Conservation (phyloP, 345 rosid species). For the Psidium friedrichsthalianum region DNA sequence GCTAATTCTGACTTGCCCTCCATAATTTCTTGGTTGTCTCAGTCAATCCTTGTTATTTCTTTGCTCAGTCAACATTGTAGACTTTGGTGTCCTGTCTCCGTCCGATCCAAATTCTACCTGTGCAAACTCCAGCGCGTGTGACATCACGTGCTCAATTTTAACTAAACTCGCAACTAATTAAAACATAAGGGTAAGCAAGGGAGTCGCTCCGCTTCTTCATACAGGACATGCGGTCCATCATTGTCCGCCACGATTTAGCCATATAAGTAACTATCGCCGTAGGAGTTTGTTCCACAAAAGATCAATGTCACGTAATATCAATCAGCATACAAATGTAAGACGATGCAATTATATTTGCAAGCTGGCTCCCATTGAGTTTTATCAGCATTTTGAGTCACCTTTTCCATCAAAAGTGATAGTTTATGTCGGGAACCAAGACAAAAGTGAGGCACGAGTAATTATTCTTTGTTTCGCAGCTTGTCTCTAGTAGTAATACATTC, state of each 20-base stretch:
- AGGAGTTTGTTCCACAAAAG: too few relatives aligned
- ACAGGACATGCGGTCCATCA: background rate
- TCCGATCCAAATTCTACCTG: background rate
- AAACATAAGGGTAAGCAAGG: background rate
- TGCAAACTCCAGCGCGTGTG: background rate
- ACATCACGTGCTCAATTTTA: background rate
- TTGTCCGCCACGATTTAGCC: too few relatives aligned
- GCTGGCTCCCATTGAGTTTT: too few relatives aligned
- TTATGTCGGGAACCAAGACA: background rate
- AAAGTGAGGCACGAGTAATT: background rate
- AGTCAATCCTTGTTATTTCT: background rate
- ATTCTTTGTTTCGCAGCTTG: background rate
- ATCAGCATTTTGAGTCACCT: background rate
- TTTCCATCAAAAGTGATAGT: too few relatives aligned
- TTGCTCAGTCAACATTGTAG: background rate
- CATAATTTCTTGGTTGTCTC: background rate
- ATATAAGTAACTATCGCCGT: too few relatives aligned
- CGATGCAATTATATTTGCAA: too few relatives aligned
- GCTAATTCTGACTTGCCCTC: background rate
- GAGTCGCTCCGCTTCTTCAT: background rate
- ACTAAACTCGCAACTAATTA: background rate
- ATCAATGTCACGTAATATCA: too few relatives aligned
- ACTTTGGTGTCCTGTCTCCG: background rate
- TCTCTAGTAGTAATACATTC: background rate
- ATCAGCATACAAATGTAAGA: too few relatives aligned